Base-by-base conservation (phyloP, 2,329 filamentous ascomycete genomes). In the Blastomyces gilchristii region DNA sequence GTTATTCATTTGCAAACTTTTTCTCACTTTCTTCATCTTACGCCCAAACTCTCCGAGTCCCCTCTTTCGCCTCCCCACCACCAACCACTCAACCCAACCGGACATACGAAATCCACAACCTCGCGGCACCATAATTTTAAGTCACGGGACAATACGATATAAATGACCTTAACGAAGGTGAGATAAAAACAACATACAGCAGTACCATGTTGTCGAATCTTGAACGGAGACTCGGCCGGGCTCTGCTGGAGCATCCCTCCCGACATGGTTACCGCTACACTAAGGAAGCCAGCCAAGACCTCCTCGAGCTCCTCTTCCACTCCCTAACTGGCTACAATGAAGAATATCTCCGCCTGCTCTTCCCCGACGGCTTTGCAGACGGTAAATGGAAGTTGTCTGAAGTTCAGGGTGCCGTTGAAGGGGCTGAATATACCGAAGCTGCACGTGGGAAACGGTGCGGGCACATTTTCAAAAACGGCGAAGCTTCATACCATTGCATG, bases 401-500 rank as follows among this genome's bases (percentile, higher is more conserved):
- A 69, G 92, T 92, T 18, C 95, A 99, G 73, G 93, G 92, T 22
- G 90, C 90, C n/a, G 82, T 91, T 63, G 91, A 96, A 71, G 93
- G 94, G 12, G 91, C 93, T 41, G 95, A 99, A 75, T 99, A 97
- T 73, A 94, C 91, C 25, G 89, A 93, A 68, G 88, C 89, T 7
- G 94, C 94, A 16, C 86, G 91, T 68, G 94, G 95, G 62, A 95
- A 95, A 76, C 87, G 91, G 57, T 99, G 94, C 74, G 95, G 94
- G 3, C 95, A 99, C 79, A 97, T 99, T 66, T 96, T 99, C 82
- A 93, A 93, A 77, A 83, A 85, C 16, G 94, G 93, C 60, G 94
- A 99, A 79, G 92, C 91, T 63, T 93, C 91, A 64, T 99, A 97
- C 75, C 84, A 88, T 70, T 99, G 94, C 81, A 89, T 91, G 70